Base-by-base conservation (phyloP, 1,284 basidiomycete genomes). In the Leucocoprinus gongylophorus region DNA sequence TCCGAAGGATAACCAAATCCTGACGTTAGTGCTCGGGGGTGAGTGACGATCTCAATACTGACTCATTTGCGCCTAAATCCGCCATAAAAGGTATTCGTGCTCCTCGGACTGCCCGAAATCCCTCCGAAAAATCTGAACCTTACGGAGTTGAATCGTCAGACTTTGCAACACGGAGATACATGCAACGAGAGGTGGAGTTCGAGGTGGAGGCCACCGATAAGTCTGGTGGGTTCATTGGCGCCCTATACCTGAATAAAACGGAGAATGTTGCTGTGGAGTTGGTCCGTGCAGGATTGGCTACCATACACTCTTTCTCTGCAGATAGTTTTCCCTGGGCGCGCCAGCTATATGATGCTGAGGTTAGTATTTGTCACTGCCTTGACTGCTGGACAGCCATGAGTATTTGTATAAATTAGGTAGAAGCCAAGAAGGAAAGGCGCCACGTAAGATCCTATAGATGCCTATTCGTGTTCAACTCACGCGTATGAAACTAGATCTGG, bases 121-220 rank as follows among this genome's bases (percentile, higher is more conserved):
- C 86, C 0, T 82, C 80, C 15, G 95, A 98, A 61, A 93, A 93
- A 70, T 77, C 84, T 54, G 95, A 99, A 64, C 91, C 94, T 2
- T 97, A 78, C 64, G 95, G 95, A 6, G 61, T 69, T 1, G 95
- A 99, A 66, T 83, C 93, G 2, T 73, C 83, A 6, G 88, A 91
- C 39, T 98, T 91, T 61, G 80, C 91, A 3, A 81, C 81, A 10
- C 80, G 82, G 44, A 78, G 79, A 54, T 93, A 88, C 62, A 85
- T 97, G 82, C 97, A 99, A 67, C 83, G 95, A 21, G 97, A 99
- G 62, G 87, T 94, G 13, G 95, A 99, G 68, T 84, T 98, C 55
- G 86, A 91, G 58, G 83, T 97, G 42, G 89, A 95, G 54, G 79
- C 81, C 41, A 83, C 87, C 13, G 95, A 99, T 73, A 97, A 97